Conservation (phyloP, 441 rosid species). For the Manihot esculenta region DNA sequence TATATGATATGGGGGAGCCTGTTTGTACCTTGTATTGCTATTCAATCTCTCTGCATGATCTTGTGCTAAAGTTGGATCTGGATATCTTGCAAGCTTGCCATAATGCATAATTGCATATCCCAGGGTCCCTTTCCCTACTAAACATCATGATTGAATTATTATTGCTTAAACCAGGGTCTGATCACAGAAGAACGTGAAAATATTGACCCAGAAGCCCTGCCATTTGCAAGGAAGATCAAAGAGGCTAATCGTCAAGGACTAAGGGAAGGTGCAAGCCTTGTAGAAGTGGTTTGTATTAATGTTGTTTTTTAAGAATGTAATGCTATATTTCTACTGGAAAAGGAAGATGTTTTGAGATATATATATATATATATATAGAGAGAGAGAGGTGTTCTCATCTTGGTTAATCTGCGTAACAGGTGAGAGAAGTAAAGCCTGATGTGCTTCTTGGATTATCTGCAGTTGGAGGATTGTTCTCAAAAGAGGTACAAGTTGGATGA, state of each 20-base stretch:
- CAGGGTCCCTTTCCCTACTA: not conserved
- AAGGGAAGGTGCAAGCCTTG: conserved; percentile 87
- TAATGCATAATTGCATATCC: not conserved
- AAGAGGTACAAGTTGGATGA: conserved; percentile 61
- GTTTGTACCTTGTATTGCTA: no score
- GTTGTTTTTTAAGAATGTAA: not conserved
- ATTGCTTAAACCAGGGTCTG: conserved; percentile 60
- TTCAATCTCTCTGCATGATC: not conserved
- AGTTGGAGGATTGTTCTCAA: conserved; percentile 96
- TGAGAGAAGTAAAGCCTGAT: conserved; percentile 91
- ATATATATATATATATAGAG: no score
- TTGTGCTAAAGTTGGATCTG: conserved; percentile 4
- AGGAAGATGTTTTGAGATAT: no score
- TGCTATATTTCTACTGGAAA: not conserved
- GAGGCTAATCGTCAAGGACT: conserved; percentile 91
- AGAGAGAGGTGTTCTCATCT: not conserved
- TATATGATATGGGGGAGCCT: no score
- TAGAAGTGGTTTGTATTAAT: conserved; percentile 72
- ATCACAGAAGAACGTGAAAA: conserved; percentile 80
- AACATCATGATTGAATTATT: conserved; percentile 12
- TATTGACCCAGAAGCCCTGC: conserved; percentile 80
- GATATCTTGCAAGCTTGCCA: not conserved
- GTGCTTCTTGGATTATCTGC: conserved; percentile 99
- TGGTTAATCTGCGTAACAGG: conserved; percentile 47
- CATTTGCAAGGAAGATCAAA: conserved; percentile 80